Evolutionary conservation across 2,329 filamentous ascomycete genomes (phyloP).

Genomic region (Aspergillus costaricaensis): DNA sequence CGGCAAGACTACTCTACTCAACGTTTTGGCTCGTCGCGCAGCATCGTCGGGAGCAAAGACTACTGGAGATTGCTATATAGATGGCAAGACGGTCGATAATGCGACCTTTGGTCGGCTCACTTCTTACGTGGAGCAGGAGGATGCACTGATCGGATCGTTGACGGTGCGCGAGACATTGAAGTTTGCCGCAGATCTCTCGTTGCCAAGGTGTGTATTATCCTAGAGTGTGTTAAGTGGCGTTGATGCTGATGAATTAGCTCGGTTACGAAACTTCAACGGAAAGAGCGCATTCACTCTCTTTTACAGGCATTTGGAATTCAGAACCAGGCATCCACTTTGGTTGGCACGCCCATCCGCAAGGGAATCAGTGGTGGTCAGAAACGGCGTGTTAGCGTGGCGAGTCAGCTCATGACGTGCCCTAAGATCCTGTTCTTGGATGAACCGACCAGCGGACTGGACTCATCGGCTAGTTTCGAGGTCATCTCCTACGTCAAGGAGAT

Average conservation of each 20-base stretch:
- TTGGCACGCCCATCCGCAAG: constrained; percentile 80
- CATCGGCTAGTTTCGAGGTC: constrained; percentile 73
- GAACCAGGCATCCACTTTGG: constrained; percentile 67
- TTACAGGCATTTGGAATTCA: constrained; percentile 72
- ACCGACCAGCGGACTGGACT: constrained; percentile 81
- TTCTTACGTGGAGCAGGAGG: constrained; percentile 84
- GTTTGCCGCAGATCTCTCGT: constrained; percentile 71
- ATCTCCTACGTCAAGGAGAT: constrained; percentile 70
- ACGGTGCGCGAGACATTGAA: constrained; percentile 78
- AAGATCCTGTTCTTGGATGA: constrained; percentile 82
- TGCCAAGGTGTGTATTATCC: constrained; percentile 52
- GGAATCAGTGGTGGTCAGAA: constrained; percentile 86
- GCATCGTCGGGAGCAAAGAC: constrained; percentile 56
- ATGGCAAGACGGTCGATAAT: constrained; percentile 59
- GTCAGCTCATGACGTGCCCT: constrained; percentile 77
- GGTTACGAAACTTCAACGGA: constrained; percentile 59
- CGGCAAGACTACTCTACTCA: constrained; percentile 83
- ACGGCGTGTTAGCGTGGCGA: constrained; percentile 74
- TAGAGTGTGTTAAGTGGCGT: background rate
- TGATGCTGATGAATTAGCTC: constrained; percentile 36
- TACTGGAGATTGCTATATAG: constrained; percentile 60
- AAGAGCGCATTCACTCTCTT: constrained; percentile 65
- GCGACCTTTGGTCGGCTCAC: constrained; percentile 65
- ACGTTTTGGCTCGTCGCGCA: constrained; percentile 69
- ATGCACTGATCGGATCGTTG: constrained; percentile 77